Conservation (phyloP, 176 grass and related monocot species). For the Leersia perrieri region DNA sequence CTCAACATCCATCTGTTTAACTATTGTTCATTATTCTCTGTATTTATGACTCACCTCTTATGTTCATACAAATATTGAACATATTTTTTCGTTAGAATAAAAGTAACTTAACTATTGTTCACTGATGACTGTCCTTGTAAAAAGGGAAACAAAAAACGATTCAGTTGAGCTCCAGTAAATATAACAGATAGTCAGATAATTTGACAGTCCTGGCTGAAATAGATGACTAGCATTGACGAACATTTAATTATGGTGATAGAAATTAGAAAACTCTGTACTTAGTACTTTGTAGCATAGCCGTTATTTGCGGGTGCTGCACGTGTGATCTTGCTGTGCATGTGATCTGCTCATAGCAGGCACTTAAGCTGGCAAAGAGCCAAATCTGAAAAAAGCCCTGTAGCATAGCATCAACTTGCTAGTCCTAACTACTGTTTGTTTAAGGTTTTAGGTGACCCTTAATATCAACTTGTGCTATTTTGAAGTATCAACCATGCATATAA, state of each 20-base stretch:
- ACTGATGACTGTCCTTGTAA: not conserved
- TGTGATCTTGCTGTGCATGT: conserved; percentile 21
- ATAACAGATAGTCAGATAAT: not conserved
- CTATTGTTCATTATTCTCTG: conserved; percentile 8
- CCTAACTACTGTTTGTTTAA: conserved; percentile 9
- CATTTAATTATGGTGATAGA: not conserved
- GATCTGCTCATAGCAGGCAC: not conserved
- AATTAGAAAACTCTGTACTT: conserved; percentile 2
- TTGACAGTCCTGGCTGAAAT: conserved; percentile 10
- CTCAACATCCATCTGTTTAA: not conserved
- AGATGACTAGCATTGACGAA: not conserved
- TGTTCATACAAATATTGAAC: conserved; percentile 2
- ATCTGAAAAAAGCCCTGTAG: conserved; percentile 21
- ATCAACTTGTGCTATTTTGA: not conserved
- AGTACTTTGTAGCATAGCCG: conserved; percentile 7
- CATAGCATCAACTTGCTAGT: conserved; percentile 6
- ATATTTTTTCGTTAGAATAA: not conserved
- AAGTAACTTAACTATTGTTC: not conserved
- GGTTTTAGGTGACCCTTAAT: not conserved
- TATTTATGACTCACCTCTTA: not conserved
- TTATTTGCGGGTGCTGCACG: conserved; percentile 7
- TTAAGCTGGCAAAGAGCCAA: not conserved
- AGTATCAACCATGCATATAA: conserved; percentile 5
- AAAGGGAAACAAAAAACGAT: not conserved
- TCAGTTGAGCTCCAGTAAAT: not conserved